These are phyloP conservation scores for Ophiostoma triangulosporum DNA, from an alignment of 2,329 filamentous ascomycete species.

Conservation along the genomic window DNA sequence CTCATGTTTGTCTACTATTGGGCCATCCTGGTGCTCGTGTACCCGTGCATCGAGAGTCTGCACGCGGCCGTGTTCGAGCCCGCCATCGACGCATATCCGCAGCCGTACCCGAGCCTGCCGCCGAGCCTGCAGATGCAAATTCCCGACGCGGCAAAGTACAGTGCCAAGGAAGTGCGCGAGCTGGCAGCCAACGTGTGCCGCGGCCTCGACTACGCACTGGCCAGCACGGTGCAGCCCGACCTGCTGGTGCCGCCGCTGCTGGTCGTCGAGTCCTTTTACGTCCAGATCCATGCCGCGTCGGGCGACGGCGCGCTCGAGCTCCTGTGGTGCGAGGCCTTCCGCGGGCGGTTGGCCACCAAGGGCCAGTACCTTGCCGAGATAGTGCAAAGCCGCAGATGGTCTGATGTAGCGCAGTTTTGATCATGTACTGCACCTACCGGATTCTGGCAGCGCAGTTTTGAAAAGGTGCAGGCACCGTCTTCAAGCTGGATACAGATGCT, in stretches of 20 bases:
- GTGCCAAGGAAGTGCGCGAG: constrained; percentile 25
- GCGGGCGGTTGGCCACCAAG: constrained; percentile 24
- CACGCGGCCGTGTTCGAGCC: constrained; percentile 31
- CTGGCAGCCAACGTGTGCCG: constrained; percentile 37
- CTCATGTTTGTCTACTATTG: constrained; percentile 40
- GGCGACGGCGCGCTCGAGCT: constrained; percentile 31
- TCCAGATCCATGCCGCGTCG: constrained; percentile 23
- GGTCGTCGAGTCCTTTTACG: constrained; percentile 30
- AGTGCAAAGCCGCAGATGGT: constrained; percentile 27
- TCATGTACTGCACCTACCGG: neutral
- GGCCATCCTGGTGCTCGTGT: constrained; percentile 35
- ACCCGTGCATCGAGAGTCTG: constrained; percentile 33
- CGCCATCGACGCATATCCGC: constrained; percentile 26
- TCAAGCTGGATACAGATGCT: too few relatives aligned
- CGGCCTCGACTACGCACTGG: constrained; percentile 33
- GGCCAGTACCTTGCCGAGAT: constrained; percentile 28
- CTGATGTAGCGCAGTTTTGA: constrained; percentile 17
- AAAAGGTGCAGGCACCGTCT: neutral
- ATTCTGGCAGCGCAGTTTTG: constrained; percentile 16
- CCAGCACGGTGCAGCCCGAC: constrained; percentile 32
- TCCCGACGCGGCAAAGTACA: constrained; percentile 24
- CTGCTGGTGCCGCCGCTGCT: constrained; percentile 30
- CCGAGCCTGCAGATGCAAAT: constrained; percentile 25
- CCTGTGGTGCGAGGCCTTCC: constrained; percentile 34
- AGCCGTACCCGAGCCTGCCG: constrained; percentile 23